phyloP scores from a whole-genome alignment of 2,329 filamentous ascomycete genomes.

The Cercospora citrullina region DNA sequence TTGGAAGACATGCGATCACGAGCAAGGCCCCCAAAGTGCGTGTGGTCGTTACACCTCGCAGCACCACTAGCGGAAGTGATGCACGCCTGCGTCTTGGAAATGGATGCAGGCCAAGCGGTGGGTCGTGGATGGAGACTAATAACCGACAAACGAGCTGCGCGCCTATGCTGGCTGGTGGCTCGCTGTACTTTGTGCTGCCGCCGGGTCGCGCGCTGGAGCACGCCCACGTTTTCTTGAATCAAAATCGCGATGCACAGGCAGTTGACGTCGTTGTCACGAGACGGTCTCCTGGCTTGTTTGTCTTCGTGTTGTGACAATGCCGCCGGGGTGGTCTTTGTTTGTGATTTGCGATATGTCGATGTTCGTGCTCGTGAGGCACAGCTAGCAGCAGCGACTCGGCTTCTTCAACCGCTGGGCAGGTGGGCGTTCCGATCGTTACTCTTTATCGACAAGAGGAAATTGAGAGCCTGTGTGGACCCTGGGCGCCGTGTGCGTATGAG shows the following conservation, averaged over 20 bases:
- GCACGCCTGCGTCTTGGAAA: not conserved
- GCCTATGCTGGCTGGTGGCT: not conserved
- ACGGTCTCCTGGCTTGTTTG: not conserved
- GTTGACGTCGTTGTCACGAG: not conserved
- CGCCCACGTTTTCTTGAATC: conserved; percentile 1
- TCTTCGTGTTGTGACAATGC: not conserved
- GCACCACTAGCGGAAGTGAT: not conserved
- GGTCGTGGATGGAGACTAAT: not conserved
- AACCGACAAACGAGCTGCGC: conserved; percentile 4
- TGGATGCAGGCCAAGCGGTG: conserved; percentile 1
- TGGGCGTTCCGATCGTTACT: not conserved
- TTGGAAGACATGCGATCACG: conserved; percentile 1
- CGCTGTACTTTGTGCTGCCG: not conserved
- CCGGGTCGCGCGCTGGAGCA: conserved; percentile 4
- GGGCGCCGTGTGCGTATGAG: not conserved
- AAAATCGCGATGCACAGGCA: not conserved
- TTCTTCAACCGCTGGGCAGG: not conserved
- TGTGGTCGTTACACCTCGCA: not conserved
- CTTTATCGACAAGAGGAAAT: conserved; percentile 1
- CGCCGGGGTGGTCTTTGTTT: not conserved
- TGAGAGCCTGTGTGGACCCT: not conserved
- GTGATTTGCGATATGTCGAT: not conserved
- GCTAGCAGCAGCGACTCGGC: not conserved
- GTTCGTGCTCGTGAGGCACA: not conserved
- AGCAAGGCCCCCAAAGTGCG: not conserved